A percentile compares a stretch with the other conserved stretches of the same genome.
Evolutionary conservation across 1,139 yeast species (phyloP).

Genomic region (Kurtzmaniella quercitrusa): DNA sequence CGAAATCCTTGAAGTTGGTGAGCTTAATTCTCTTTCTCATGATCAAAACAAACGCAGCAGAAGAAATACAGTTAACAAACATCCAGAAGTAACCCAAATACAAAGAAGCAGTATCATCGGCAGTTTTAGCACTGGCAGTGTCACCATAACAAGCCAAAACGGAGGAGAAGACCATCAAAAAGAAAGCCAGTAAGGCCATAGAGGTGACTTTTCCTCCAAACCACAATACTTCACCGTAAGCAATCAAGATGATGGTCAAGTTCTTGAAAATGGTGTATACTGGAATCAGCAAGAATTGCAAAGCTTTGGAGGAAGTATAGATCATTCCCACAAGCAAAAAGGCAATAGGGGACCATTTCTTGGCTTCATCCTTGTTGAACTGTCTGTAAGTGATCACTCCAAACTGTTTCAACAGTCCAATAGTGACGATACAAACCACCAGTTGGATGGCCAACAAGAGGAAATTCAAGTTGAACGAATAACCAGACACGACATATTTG

Average conservation of each 20-base stretch:
- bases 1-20: slow-evolving; percentile 95
- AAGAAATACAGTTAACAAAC: slow-evolving; percentile 88
- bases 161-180: slow-evolving; percentile 89
- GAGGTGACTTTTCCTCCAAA: slow-evolving; percentile 90
- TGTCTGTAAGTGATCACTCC: slow-evolving; percentile 84
- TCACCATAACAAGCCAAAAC: slow-evolving; percentile 95
- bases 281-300: slow-evolving; percentile 87
- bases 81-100: slow-evolving; percentile 95
- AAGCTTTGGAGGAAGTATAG: slow-evolving; percentile 93
- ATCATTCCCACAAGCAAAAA: slow-evolving; percentile 86
- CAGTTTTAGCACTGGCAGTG: slow-evolving; percentile 36
- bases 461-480: slow-evolving; percentile 83
- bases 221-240: slow-evolving; percentile 97
- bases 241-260: slow-evolving; percentile 91
- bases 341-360: slow-evolving; percentile 94
- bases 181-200: slow-evolving; percentile 84
- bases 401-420: slow-evolving; percentile 64
- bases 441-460: slow-evolving; percentile 81
- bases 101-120: slow-evolving; percentile 41
- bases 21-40: slow-evolving; percentile 97
- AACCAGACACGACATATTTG: slow-evolving; percentile 85
- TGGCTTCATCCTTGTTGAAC: slow-evolving; percentile 82
- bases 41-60: slow-evolving; percentile 88
- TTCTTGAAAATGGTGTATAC: slow-evolving; percentile 97
- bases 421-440: slow-evolving; percentile 72